These are phyloP conservation scores for Aspergillus cejpii DNA, from an alignment of 2,329 filamentous ascomycete species.

Conservation along the genomic window DNA sequence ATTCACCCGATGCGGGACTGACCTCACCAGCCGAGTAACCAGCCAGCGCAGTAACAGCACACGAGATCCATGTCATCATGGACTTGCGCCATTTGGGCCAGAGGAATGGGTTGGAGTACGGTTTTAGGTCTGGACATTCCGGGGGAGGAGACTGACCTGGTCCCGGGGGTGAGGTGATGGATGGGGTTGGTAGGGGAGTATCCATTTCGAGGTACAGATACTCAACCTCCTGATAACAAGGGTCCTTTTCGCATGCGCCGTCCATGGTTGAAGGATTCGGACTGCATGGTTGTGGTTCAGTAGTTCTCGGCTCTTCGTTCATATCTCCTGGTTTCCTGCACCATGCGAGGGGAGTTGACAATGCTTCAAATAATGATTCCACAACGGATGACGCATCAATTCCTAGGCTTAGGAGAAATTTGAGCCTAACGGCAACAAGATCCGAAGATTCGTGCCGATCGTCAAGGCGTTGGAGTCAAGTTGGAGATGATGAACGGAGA, in stretches of 20 bases:
- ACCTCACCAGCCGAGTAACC: slow-evolving; percentile 79
- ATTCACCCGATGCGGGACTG: slow-evolving; percentile 59
- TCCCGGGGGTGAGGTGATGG: slow-evolving; percentile 26
- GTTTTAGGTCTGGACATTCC: slow-evolving; percentile 56
- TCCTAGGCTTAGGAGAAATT: neutral
- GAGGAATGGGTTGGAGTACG: slow-evolving; percentile 62
- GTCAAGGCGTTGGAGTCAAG: neutral
- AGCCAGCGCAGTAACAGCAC: slow-evolving; percentile 66
- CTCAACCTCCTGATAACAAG: slow-evolving; percentile 36
- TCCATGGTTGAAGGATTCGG: neutral
- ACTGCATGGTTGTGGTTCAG: neutral
- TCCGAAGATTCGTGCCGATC: neutral
- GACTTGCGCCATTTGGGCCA: slow-evolving; percentile 67
- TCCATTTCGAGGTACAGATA: slow-evolving; percentile 58
- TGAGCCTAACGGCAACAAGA: neutral
- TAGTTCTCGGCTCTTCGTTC: neutral
- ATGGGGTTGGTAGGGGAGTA: slow-evolving; percentile 49
- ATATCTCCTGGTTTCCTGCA: neutral
- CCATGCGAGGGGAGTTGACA: neutral
- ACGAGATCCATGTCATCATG: slow-evolving; percentile 65
- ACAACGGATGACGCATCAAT: neutral
- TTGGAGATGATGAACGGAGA: neutral
- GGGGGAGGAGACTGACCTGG: slow-evolving; percentile 42
- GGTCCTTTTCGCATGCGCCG: neutral
- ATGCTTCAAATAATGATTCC: neutral